phyloP scores from a whole-genome alignment of 352 stramenopile species.

The Phytophthora cajani region DNA sequence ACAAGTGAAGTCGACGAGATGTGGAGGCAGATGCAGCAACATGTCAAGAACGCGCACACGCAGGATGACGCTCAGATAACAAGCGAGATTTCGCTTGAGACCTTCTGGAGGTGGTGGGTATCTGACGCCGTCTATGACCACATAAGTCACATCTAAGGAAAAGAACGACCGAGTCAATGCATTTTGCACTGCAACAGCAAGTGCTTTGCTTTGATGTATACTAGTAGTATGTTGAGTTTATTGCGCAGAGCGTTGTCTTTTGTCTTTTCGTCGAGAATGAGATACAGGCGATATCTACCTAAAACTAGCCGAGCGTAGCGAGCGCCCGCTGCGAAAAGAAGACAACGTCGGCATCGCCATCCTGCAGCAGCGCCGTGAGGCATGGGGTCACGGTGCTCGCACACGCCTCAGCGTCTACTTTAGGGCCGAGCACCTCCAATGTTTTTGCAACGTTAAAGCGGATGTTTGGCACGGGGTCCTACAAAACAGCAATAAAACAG shows the following conservation, averaged over 20 bases:
- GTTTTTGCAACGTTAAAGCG: constrained; percentile 99
- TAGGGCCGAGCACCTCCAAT: constrained; percentile 85
- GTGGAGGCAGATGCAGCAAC: constrained; percentile 48
- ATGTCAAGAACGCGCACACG: background rate
- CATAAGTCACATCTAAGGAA: constrained; percentile 9
- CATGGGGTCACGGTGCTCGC: constrained; percentile 85
- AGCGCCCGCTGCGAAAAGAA: constrained; percentile 92
- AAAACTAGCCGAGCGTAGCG: constrained; percentile 58
- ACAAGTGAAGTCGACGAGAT: constrained; percentile 60
- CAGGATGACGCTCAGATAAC: background rate
- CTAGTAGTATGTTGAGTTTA: constrained; percentile 38
- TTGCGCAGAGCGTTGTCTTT: constrained; percentile 25
- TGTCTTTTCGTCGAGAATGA: constrained; percentile 27
- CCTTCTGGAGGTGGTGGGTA: constrained; percentile 70
- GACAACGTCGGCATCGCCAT: constrained; percentile 94
- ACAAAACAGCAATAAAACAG: constrained; percentile 19
- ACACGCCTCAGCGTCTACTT: constrained; percentile 71
- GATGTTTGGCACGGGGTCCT: constrained; percentile 97
- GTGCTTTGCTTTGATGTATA: constrained; percentile 34
- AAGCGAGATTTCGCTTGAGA: constrained; percentile 38
- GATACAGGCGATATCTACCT: constrained; percentile 41
- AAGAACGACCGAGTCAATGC: background rate
- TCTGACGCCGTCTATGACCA: constrained; percentile 45
- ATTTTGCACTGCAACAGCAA: constrained; percentile 6
- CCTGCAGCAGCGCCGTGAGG: constrained; percentile 87